A percentile compares a stretch with the other conserved stretches of the same genome.
Conservation (phyloP, 2,329 filamentous ascomycete genomes). For the Ceratocystis harringtonii region DNA sequence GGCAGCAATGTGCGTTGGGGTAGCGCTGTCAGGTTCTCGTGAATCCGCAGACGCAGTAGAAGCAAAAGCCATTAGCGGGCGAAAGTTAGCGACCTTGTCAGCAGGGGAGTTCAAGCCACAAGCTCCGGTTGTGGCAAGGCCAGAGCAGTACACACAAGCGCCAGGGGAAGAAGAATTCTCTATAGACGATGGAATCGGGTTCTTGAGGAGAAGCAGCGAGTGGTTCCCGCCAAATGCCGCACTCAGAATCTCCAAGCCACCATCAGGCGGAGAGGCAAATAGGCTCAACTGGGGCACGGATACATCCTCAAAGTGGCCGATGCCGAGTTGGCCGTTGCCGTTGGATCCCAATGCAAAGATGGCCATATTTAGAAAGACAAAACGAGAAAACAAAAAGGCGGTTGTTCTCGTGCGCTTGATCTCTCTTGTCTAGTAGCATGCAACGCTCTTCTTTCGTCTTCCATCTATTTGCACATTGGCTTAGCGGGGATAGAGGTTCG, state of each 20-base stretch:
- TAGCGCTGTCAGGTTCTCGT: slow-evolving; percentile 16
- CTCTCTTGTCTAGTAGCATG: neutral
- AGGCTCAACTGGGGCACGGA: slow-evolving; percentile 47
- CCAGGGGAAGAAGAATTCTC: slow-evolving; percentile 50
- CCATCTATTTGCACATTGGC: neutral
- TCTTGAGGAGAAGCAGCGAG: slow-evolving; percentile 55
- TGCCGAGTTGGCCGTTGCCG: slow-evolving; percentile 58
- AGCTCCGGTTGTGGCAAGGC: slow-evolving; percentile 28
- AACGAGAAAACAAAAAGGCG: neutral
- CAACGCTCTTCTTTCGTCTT: neutral
- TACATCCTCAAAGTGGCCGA: slow-evolving; percentile 57
- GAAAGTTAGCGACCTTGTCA: slow-evolving; percentile 15
- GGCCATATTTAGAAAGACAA: slow-evolving; percentile 18
- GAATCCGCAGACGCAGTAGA: neutral
- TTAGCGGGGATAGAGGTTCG: slow-evolving; percentile 7
- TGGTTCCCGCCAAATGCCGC: slow-evolving; percentile 68
- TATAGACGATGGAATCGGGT: neutral
- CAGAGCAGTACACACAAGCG: slow-evolving; percentile 27
- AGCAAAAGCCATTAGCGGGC: slow-evolving; percentile 14
- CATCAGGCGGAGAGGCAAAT: slow-evolving; percentile 32
- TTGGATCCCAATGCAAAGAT: slow-evolving; percentile 63
- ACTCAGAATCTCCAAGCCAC: slow-evolving; percentile 22
- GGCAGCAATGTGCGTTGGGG: slow-evolving; percentile 40
- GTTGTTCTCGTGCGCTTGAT: neutral
- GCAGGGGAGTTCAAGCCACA: slow-evolving; percentile 30